These are phyloP conservation scores for Diplosphaera chodatii DNA, from an alignment of 139 green algal species.

Conservation along the genomic window DNA sequence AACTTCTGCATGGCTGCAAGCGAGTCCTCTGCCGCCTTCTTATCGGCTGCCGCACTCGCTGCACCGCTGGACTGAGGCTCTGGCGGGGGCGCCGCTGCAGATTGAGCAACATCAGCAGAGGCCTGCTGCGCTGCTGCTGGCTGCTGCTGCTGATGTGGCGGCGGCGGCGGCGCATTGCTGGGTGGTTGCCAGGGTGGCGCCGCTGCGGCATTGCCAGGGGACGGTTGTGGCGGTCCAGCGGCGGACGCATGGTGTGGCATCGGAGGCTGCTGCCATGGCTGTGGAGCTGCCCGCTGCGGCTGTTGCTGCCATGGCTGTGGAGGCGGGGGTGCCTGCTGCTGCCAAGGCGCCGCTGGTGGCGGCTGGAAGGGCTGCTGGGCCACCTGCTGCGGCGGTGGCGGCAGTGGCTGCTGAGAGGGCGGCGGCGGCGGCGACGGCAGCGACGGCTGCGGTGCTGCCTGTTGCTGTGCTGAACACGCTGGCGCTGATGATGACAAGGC, in stretches of 20 bases:
- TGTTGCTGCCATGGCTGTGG: neutral
- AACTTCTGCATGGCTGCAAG: slow-evolving; percentile 60
- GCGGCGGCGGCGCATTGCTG: slow-evolving; percentile 2
- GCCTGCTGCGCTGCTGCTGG: too few relatives aligned
- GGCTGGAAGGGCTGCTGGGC: too few relatives aligned
- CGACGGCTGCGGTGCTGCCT: neutral
- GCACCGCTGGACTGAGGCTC: neutral
- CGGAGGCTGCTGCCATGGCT: neutral
- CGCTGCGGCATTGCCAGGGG: neutral
- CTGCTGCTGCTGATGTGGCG: neutral
- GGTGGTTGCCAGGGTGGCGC: too few relatives aligned
- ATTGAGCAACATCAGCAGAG: too few relatives aligned
- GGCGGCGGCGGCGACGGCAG: neutral
- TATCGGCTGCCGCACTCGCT: neutral
- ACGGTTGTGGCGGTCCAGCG: neutral
- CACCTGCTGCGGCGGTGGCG: neutral
- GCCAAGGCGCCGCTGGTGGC: neutral
- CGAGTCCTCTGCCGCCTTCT: slow-evolving; percentile 22
- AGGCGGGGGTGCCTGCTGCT: neutral
- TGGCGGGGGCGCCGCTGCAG: too few relatives aligned
- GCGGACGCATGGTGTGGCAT: neutral
- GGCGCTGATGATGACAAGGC: too few relatives aligned
- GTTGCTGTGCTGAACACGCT: neutral
- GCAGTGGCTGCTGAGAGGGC: too few relatives aligned
- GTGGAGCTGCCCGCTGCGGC: neutral